phyloP scores from a whole-genome alignment of 1,284 basidiomycete genomes.

The Fomitopsis schrenkii region DNA sequence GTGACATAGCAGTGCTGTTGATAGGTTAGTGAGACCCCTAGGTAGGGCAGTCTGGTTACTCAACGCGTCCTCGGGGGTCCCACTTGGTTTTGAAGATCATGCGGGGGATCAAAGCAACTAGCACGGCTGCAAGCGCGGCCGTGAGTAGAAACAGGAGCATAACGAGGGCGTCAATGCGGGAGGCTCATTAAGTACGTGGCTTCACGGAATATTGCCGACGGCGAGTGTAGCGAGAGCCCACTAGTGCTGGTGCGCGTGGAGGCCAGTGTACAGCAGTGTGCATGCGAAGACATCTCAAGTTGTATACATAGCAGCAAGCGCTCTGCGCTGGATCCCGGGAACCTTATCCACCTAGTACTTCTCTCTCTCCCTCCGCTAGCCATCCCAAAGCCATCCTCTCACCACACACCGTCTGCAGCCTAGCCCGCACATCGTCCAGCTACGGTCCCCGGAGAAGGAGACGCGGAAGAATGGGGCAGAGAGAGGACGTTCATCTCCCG shows the following conservation, averaged over 20 bases:
- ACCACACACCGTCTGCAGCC: neutral
- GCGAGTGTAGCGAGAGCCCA: neutral
- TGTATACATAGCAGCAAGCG: too few species aligned
- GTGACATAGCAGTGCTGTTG: slow-evolving; percentile 72
- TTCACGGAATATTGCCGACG: neutral
- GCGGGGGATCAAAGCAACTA: slow-evolving; percentile 2
- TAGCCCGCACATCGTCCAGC: neutral
- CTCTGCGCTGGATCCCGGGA: too few species aligned
- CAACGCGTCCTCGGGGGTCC: slow-evolving; percentile 28
- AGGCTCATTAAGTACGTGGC: neutral
- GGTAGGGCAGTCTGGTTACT: neutral
- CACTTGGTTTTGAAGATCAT: slow-evolving; percentile 21
- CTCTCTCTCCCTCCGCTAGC: too few species aligned
- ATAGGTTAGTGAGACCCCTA: neutral
- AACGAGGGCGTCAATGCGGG: neutral
- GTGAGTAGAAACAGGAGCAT: neutral
- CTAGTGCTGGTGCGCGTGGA: too few species aligned
- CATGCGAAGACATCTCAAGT: too few species aligned
- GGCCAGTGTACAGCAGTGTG: too few species aligned
- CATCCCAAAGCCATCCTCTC: too few species aligned
- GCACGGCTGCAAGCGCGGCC: neutral
- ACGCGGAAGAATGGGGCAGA: neutral
- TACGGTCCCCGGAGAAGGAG: neutral
- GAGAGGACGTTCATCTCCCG: neutral
- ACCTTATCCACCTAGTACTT: too few species aligned